Evolutionary conservation across 1,139 yeast species (phyloP).

Genomic region (Suhomyces chickasaworum): DNA sequence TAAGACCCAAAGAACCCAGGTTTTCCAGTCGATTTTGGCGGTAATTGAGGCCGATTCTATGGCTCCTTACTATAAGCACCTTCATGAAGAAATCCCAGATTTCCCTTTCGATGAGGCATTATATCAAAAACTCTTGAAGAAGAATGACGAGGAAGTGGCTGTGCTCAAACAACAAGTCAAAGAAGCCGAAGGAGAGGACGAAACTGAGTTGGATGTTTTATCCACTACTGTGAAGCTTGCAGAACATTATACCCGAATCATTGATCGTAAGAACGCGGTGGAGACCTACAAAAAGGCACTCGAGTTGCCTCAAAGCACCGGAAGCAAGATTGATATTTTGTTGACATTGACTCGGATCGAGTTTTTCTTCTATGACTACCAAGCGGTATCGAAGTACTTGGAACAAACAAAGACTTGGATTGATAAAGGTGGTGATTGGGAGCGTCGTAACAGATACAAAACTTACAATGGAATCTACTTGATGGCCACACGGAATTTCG

Average conservation of each 20-base stretch:
- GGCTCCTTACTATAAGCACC: constrained; percentile 83
- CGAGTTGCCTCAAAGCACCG: constrained; percentile 81
- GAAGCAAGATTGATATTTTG: constrained; percentile 83
- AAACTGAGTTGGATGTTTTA: constrained; percentile 82
- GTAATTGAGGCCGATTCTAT: constrained; percentile 62
- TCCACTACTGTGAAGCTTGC: constrained; percentile 81
- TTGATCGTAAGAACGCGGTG: constrained; percentile 77
- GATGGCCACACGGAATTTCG: constrained; percentile 82
- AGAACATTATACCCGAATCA: constrained; percentile 82
- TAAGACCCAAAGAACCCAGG: constrained; percentile 24
- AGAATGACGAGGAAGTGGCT: constrained; percentile 57
- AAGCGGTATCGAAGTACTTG: constrained; percentile 68
- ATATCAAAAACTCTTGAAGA: constrained; percentile 51
- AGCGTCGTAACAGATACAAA: constrained; percentile 91
- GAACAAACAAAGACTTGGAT: constrained; percentile 73
- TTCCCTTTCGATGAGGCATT: constrained; percentile 60
- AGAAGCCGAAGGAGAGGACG: constrained; percentile 83
- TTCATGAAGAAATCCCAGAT: constrained; percentile 53
- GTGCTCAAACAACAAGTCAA: constrained; percentile 64
- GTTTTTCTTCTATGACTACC: constrained; percentile 80
- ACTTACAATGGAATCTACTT: constrained; percentile 86
- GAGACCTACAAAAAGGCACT: constrained; percentile 72
- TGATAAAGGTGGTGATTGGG: constrained; percentile 99
- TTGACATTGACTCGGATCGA: constrained; percentile 84
- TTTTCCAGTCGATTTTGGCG: constrained; percentile 50